Evolutionary conservation across 108 stramenopile genomes (phyloP), one percentile per base, ranked within the genome.

Genomic region (Cyclotella atomus): DNA sequence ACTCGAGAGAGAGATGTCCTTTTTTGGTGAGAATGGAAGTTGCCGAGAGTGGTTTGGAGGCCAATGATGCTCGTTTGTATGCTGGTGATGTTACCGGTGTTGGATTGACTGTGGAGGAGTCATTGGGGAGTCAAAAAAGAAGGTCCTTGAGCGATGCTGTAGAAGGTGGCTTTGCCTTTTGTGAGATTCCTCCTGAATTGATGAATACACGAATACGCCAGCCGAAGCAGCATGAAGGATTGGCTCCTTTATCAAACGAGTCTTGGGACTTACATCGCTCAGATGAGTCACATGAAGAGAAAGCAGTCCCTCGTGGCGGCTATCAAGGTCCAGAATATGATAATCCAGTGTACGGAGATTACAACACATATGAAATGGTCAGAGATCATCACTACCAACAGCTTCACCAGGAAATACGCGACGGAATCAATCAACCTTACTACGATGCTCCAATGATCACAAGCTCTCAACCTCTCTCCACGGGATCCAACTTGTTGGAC

Each of bases 41-140:
- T 2, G 88, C 74, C 14, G 91, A 95, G 43, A 91, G 91, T 19
- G 87, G 87, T 9, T 69, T 95, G 54, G 86, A 85, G 17, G 91
- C 91, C n/a, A 85, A 81, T 54, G 94, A 95, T 68, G 89, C 94
- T 23, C 75, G 91, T n/a, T 65, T 95, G 35, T 95, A 92, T 80
- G 87, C 88, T 7, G 19, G 35, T 4, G 70, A 65, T 60, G 70
- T 50, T 0, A 21, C 29, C 23, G 87, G 87, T 43, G 81, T 85
- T 23, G 91, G 90, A 56, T 75, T 90, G 14, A 91, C 94, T 27
- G 53, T 95, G 1, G 87, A 87, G 53, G 94, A 95, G 78, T 87
- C 86, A 8, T 53, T 95, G 61, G 78, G 85, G 5, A 76, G 76
- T 45, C 61, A 59, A 24, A 5, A 65, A 20, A 50, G 62, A 33